phyloP scores from a whole-genome alignment of 2,329 filamentous ascomycete genomes.

The Botrytis byssoidea region DNA sequence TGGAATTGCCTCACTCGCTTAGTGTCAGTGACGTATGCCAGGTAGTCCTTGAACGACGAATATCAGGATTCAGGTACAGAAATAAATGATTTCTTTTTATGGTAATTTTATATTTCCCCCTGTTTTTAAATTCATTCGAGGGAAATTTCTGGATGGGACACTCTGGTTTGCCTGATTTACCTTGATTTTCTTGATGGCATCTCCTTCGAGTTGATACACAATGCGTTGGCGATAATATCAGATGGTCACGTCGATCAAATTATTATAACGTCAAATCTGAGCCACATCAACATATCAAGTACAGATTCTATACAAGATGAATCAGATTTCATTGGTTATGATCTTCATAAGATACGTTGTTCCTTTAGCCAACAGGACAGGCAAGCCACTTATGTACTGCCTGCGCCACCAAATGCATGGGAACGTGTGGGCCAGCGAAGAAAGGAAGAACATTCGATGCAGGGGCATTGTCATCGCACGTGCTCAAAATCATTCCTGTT shows the following conservation, averaged over 20 bases:
- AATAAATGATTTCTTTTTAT: background rate
- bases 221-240: background rate
- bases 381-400: background rate
- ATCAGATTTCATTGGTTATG: background rate
- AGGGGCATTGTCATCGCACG: background rate
- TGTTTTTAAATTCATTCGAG: background rate
- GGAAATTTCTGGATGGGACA: background rate
- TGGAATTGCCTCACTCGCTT: slow-evolving; percentile 13
- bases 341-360: background rate
- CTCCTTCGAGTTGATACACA: background rate
- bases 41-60: background rate
- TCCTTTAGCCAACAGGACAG: background rate
- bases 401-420: background rate
- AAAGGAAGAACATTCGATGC: slow-evolving; percentile 10
- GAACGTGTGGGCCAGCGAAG: slow-evolving; percentile 14
- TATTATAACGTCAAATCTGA: background rate
- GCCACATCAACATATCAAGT: background rate
- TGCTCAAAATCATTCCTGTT: background rate
- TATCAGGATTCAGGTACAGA: slow-evolving; percentile 11
- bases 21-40: slow-evolving; percentile 1
- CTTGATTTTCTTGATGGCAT: background rate
- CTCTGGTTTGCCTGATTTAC: background rate
- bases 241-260: background rate
- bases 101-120: background rate
- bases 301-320: background rate